Conservation (phyloP, 2,329 filamentous ascomycete genomes). For the Pseudocercospora vitis region DNA sequence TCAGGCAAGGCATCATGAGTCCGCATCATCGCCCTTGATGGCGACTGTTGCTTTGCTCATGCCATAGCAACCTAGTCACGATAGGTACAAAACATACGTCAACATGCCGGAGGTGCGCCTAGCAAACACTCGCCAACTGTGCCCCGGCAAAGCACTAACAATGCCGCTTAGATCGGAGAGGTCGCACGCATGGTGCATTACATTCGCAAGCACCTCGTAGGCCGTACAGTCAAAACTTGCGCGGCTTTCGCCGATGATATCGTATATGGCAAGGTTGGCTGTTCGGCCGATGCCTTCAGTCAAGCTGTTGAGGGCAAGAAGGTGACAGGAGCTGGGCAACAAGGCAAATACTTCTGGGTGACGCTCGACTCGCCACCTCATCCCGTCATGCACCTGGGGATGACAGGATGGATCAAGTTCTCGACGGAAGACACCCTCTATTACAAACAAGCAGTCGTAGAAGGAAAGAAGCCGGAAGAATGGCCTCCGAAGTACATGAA, state of each 20-base stretch:
- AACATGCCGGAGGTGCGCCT: neutral
- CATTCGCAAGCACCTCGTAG: slow-evolving; percentile 78
- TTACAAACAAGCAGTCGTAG: slow-evolving; percentile 62
- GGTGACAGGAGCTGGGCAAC: slow-evolving; percentile 69
- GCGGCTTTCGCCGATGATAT: slow-evolving; percentile 75
- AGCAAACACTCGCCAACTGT: neutral
- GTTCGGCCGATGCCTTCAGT: slow-evolving; percentile 71
- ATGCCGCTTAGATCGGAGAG: neutral
- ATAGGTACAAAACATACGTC: too few species aligned
- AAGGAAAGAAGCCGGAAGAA: slow-evolving; percentile 51
- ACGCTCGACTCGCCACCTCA: slow-evolving; percentile 77
- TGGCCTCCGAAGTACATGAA: slow-evolving; percentile 95
- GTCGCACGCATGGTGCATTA: slow-evolving; percentile 85
- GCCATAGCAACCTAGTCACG: too few species aligned
- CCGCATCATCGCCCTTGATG: neutral
- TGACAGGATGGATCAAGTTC: slow-evolving; percentile 84
- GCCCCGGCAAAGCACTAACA: neutral
- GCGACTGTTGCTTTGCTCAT: neutral
- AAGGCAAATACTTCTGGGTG: slow-evolving; percentile 95
- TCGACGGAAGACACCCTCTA: slow-evolving; percentile 74
- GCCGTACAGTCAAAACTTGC: slow-evolving; percentile 72
- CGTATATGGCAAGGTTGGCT: slow-evolving; percentile 89
- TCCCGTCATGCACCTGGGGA: slow-evolving; percentile 57
- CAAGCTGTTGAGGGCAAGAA: slow-evolving; percentile 73
- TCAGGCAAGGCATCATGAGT: neutral